Percentiles rank a stretch among this genome's conserved stretches.
phyloP scores from a whole-genome alignment of 768 basidiomycete genomes.

The Trametes cubensis region DNA sequence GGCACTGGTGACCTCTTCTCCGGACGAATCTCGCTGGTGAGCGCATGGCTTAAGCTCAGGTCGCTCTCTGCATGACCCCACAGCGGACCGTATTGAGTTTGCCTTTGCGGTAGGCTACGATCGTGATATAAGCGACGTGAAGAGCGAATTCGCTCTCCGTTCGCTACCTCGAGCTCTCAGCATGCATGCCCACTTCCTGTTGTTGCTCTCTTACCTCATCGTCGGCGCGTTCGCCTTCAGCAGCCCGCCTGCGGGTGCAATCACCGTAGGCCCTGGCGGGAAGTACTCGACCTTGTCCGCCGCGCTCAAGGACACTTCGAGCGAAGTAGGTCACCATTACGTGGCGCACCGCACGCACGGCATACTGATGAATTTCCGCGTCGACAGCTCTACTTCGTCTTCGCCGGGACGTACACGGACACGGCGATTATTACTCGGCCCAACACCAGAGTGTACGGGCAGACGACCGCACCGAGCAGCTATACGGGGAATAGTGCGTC shows the following conservation, averaged over 20 bases:
- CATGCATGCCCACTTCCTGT: conserved; percentile 9
- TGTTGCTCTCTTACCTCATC: conserved; percentile 8
- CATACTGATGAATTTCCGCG: background rate
- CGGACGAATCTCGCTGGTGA: conserved; percentile 16
- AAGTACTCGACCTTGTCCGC: conserved; percentile 24
- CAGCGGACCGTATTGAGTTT: conserved; percentile 1
- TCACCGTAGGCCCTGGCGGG: conserved; percentile 28
- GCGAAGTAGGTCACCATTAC: conserved; percentile 18
- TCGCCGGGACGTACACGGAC: conserved; percentile 27
- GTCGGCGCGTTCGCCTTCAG: conserved; percentile 20
- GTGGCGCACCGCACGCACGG: background rate
- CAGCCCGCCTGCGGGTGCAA: conserved; percentile 28
- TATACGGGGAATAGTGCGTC: conserved; percentile 30
- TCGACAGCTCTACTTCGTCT: conserved; percentile 27
- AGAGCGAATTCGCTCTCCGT: background rate
- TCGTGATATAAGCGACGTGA: background rate
- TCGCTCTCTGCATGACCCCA: background rate
- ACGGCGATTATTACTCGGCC: conserved; percentile 29
- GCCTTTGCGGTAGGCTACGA: background rate
- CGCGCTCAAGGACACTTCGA: conserved; percentile 29
- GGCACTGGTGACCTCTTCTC: conserved; percentile 5
- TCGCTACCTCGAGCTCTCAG: background rate
- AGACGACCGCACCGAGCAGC: conserved; percentile 25
- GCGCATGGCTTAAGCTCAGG: conserved; percentile 10
- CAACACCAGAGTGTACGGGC: conserved; percentile 27